phyloP scores from a whole-genome alignment of 1,139 yeast genomes.

The Magnusiomyces suaveolens region DNA sequence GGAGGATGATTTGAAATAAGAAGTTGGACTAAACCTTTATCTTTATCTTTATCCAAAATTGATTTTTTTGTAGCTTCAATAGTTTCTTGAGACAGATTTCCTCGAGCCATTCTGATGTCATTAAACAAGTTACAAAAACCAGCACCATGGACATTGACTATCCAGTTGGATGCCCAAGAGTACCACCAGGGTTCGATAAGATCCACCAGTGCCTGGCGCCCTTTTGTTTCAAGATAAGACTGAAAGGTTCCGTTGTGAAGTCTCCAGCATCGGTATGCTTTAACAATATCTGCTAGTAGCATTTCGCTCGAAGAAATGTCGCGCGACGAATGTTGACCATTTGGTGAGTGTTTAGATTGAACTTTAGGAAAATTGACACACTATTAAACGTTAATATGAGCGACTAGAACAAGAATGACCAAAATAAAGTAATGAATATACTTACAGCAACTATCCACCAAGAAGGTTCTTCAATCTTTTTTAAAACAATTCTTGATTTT shows the following conservation, averaged over 20 bases:
- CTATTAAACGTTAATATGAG: background rate
- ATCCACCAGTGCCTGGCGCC: conserved; percentile 17
- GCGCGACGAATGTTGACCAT: conserved; percentile 12
- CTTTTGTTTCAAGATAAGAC: conserved; percentile 8
- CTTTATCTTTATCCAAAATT: conserved; percentile 18
- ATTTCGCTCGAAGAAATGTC: conserved; percentile 21
- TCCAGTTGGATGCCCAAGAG: conserved; percentile 26
- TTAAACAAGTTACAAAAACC: conserved; percentile 20
- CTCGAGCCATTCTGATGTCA: conserved; percentile 19
- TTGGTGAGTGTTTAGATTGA: conserved; percentile 9
- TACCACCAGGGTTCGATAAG: conserved; percentile 26
- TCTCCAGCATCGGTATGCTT: conserved; percentile 25
- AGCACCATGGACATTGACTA: conserved; percentile 18
- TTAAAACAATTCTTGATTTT: conserved; percentile 22
- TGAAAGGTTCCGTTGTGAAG: conserved; percentile 24
- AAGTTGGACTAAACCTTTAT: conserved; percentile 18
- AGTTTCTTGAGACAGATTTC: conserved; percentile 20
- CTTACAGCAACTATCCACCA: conserved; percentile 27
- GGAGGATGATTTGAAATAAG: conserved; percentile 12
- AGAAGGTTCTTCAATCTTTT: conserved; percentile 21
- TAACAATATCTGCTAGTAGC: conserved; percentile 21
- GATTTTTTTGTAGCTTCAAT: conserved; percentile 21
- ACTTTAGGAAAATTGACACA: conserved; percentile 14
- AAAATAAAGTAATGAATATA: background rate
- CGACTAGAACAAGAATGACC: background rate